Evolutionary conservation across 179 eudicot species (phyloP).

Genomic region (Monotropa hypopitys): DNA sequence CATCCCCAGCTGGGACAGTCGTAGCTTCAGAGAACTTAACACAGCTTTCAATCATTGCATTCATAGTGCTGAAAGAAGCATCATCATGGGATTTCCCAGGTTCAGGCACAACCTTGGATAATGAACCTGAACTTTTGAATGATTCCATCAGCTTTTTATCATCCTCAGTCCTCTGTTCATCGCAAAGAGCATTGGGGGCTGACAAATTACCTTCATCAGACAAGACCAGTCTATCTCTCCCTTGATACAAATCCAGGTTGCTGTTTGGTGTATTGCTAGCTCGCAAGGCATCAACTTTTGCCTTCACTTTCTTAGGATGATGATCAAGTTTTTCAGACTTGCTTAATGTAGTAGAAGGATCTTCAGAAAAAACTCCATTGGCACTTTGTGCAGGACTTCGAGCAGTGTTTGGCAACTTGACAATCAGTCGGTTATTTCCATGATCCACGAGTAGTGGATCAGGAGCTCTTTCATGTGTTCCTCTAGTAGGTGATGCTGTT

Average conservation of each 20-base stretch:
- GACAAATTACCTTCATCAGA: conserved; percentile 31
- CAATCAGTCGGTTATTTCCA: conserved; percentile 48
- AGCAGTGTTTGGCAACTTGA: conserved; percentile 52
- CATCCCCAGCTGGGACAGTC: conserved; percentile 46
- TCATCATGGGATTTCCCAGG: conserved; percentile 30
- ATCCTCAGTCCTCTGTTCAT: conserved; percentile 23
- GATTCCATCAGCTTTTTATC: conserved; percentile 18
- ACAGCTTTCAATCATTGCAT: conserved; percentile 81
- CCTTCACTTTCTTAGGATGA: conserved; percentile 22
- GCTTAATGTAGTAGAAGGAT: conserved; percentile 21
- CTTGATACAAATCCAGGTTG: conserved; percentile 23
- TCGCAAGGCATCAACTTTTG: conserved; percentile 20
- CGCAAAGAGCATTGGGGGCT: conserved; percentile 13
- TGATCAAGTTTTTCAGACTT: conserved; percentile 39
- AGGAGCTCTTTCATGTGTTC: conserved; percentile 21
- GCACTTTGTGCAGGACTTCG: conserved; percentile 50
- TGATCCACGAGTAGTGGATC: conserved; percentile 22
- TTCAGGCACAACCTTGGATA: conserved; percentile 21
- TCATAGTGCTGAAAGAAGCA: conserved; percentile 60
- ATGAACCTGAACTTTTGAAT: conserved; percentile 7
- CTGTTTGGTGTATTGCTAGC: conserved; percentile 13
- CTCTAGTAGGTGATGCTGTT: conserved; percentile 27
- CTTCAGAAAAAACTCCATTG: conserved; percentile 33
- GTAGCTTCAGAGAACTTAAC: conserved; percentile 56
- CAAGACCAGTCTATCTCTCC: conserved; percentile 20